phyloP scores from a whole-genome alignment of 129 eudicot genomes.

The Chrysanthemum seticuspe region DNA sequence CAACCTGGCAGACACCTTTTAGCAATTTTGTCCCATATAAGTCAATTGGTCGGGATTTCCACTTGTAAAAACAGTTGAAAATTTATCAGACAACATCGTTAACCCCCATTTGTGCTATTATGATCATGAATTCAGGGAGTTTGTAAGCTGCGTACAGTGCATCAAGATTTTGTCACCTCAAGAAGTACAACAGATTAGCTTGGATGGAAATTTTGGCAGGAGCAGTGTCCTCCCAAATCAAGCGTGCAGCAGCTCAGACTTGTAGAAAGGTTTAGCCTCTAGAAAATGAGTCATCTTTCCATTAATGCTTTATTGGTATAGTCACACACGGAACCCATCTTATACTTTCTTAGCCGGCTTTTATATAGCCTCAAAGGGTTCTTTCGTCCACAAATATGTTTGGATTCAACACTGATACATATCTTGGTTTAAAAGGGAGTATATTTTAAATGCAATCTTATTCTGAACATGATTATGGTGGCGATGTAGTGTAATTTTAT shows the following conservation, averaged over 20 bases:
- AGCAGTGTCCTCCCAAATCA: conserved; percentile 55
- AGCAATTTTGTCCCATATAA: neutral
- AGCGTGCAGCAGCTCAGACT: conserved; percentile 85
- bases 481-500: neutral
- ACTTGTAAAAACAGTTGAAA: too few species aligned
- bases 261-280: conserved; percentile 36
- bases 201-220: conserved; percentile 74
- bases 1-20: neutral
- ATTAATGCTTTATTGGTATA: neutral
- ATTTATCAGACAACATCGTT: neutral
- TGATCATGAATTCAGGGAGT: conserved; percentile 51
- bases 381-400: neutral
- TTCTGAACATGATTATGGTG: neutral
- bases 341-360: neutral
- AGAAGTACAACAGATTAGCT: conserved; percentile 88
- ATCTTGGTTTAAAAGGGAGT: neutral
- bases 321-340: neutral
- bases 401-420: neutral
- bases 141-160: conserved; percentile 77
- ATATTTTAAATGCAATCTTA: neutral
- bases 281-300: neutral
- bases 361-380: neutral
- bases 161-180: conserved; percentile 85
- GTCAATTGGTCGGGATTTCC: too few species aligned
- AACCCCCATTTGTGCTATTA: neutral